Percentiles rank a stretch among this genome's conserved stretches.
phyloP scores from a whole-genome alignment of 2,329 filamentous ascomycete genomes.

The Gliomastix tumulicola region DNA sequence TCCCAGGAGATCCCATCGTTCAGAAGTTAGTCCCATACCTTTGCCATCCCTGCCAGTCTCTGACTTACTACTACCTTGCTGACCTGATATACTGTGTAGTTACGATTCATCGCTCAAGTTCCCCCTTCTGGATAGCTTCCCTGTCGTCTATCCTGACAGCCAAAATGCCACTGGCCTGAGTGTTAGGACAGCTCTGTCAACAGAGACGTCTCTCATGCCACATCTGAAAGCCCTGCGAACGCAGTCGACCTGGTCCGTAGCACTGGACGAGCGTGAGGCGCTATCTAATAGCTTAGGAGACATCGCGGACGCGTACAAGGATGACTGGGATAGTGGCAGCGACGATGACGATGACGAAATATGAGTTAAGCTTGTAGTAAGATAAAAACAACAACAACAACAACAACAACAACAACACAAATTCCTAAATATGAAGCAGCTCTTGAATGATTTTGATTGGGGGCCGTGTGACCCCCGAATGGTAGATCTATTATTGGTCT shows the following conservation, averaged over 20 bases:
- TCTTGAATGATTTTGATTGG: too few species aligned
- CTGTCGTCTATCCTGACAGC: constrained; percentile 57
- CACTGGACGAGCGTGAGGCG: constrained; percentile 73
- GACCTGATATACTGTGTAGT: constrained; percentile 10
- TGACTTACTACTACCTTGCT: constrained; percentile 4
- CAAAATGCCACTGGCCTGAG: constrained; percentile 22
- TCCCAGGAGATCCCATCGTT: constrained; percentile 7
- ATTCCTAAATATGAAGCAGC: too few species aligned
- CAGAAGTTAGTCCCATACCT: constrained; percentile 2
- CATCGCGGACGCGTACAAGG: constrained; percentile 81
- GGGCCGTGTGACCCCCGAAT: too few species aligned
- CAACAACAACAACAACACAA: too few species aligned
- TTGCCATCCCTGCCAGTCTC: background rate
- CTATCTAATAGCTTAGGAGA: constrained; percentile 76
- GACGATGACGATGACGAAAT: constrained; percentile 57
- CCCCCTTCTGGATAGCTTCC: constrained; percentile 79
- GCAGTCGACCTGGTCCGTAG: constrained; percentile 55
- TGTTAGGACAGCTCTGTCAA: constrained; percentile 58
- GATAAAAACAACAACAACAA: too few species aligned
- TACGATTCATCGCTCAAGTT: constrained; percentile 55
- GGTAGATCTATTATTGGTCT: too few species aligned
- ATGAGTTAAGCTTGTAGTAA: too few species aligned
- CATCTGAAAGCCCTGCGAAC: constrained; percentile 60
- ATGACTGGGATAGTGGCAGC: constrained; percentile 76
- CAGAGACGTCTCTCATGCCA: constrained; percentile 65